Conservation (phyloP, 2,329 filamentous ascomycete genomes). For the Ascochyta lentis region DNA sequence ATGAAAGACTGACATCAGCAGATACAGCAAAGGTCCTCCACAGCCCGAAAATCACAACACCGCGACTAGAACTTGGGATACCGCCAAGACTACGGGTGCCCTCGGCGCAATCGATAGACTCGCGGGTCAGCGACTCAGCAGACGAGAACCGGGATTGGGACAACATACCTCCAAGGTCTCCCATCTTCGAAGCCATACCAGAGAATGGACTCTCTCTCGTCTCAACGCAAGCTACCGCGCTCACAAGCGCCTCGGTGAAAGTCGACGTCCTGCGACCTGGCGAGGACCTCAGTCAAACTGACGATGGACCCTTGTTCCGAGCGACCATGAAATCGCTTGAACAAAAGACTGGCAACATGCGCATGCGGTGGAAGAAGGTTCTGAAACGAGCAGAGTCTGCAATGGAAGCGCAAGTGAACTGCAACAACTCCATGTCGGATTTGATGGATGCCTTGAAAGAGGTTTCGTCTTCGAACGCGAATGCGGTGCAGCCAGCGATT, state of each 20-base stretch:
- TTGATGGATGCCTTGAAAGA: constrained; percentile 89
- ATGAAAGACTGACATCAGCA: constrained; percentile 25
- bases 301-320: constrained; percentile 93
- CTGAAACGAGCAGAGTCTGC: constrained; percentile 93
- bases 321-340: constrained; percentile 96
- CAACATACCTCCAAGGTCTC: constrained; percentile 53
- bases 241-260: constrained; percentile 62
- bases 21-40: constrained; percentile 49
- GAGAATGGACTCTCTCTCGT: constrained; percentile 55
- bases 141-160: constrained; percentile 52
- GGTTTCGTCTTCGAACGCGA: constrained; percentile 87
- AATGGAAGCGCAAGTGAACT: constrained; percentile 76
- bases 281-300: constrained; percentile 79
- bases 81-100: constrained; percentile 81
- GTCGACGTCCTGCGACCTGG: constrained; percentile 88
- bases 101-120: constrained; percentile 80
- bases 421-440: constrained; percentile 81
- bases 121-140: constrained; percentile 77
- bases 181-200: constrained; percentile 56
- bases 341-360: constrained; percentile 95
- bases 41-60: constrained; percentile 61
- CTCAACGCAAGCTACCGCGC: constrained; percentile 49
- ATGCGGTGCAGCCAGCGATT: constrained; percentile 93
- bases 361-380: constrained; percentile 92
- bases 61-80: constrained; percentile 74